Conservation (phyloP, 495 filamentous ascomycete genomes). For the Penicillium canescens region DNA sequence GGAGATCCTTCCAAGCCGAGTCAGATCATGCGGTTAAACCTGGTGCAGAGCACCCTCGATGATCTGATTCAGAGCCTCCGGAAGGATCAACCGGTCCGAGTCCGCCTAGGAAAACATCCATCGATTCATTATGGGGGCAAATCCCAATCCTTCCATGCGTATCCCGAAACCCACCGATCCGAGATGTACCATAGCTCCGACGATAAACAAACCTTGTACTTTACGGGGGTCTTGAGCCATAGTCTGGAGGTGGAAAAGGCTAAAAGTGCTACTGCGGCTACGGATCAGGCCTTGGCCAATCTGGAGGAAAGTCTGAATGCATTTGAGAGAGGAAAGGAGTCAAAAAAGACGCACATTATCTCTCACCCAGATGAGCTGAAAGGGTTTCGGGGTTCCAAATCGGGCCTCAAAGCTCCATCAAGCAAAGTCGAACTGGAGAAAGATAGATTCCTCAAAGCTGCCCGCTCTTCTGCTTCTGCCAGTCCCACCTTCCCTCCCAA, state of each 20-base stretch:
- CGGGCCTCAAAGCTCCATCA: conserved; percentile 24
- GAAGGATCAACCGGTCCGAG: conserved; percentile 57
- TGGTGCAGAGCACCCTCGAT: conserved; percentile 65
- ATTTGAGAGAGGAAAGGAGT: conserved; percentile 52
- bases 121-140: conserved; percentile 55
- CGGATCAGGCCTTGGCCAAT: conserved; percentile 54
- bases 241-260: conserved; percentile 57
- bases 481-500: conserved; percentile 61
- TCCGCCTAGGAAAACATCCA: conserved; percentile 47
- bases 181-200: conserved; percentile 50
- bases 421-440: conserved; percentile 46
- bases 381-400: conserved; percentile 26
- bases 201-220: conserved; percentile 48
- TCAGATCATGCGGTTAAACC: conserved; percentile 64
- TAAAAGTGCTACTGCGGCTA: conserved; percentile 51
- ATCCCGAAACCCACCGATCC: conserved; percentile 46
- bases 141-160: conserved; percentile 50
- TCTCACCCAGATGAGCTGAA: conserved; percentile 38
- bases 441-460: conserved; percentile 44
- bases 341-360: conserved; percentile 51
- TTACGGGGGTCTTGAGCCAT: conserved; percentile 57
- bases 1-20: conserved; percentile 34
- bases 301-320: conserved; percentile 54
- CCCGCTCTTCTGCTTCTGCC: conserved; percentile 59
- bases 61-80: conserved; percentile 69